These are phyloP conservation scores for Kockovaella imperatae DNA, from an alignment of 768 basidiomycete genomes.

Conservation along the genomic window DNA sequence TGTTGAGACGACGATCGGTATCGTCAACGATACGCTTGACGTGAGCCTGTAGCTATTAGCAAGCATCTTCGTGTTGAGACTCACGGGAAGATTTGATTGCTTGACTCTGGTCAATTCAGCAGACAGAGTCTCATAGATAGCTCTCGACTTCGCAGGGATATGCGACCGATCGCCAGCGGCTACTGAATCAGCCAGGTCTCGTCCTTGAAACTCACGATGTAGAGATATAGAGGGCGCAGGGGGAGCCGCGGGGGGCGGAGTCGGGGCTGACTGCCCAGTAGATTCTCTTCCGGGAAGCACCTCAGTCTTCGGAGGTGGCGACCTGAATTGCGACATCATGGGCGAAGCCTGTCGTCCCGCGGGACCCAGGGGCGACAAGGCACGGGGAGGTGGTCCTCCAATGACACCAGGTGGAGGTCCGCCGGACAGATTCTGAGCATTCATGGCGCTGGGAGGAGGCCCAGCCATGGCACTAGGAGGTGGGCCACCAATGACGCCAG, in stretches of 20 bases:
- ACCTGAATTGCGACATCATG: slow-evolving; percentile 8
- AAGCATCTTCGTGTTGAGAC: too few species aligned
- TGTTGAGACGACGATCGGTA: slow-evolving; percentile 73
- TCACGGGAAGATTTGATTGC: slow-evolving; percentile 62
- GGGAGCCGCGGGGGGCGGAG: slow-evolving; percentile 46
- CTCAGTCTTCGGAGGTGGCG: slow-evolving; percentile 8
- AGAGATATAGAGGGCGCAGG: slow-evolving; percentile 47
- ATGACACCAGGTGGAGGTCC: slow-evolving; percentile 25
- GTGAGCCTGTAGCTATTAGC: slow-evolving; percentile 53
- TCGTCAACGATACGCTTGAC: slow-evolving; percentile 81
- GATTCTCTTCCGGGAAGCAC: slow-evolving; percentile 17
- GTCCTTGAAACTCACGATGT: slow-evolving; percentile 52
- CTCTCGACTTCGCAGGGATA: slow-evolving; percentile 63
- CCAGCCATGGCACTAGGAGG: slow-evolving; percentile 25
- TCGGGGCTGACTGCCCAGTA: slow-evolving; percentile 27
- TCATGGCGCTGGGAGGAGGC: too few species aligned
- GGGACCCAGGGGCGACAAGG: slow-evolving; percentile 35
- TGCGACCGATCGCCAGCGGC: slow-evolving; percentile 88
- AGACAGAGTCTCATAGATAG: slow-evolving; percentile 61
- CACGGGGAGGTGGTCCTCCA: slow-evolving; percentile 28
- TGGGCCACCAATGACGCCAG: slow-evolving; percentile 6
- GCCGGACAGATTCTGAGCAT: too few species aligned
- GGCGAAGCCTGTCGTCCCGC: slow-evolving; percentile 17
- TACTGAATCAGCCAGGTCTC: slow-evolving; percentile 38
- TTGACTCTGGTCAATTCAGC: slow-evolving; percentile 60